Base-by-base conservation (phyloP, 495 filamentous ascomycete species). In the Trichocladium antarcticum region DNA sequence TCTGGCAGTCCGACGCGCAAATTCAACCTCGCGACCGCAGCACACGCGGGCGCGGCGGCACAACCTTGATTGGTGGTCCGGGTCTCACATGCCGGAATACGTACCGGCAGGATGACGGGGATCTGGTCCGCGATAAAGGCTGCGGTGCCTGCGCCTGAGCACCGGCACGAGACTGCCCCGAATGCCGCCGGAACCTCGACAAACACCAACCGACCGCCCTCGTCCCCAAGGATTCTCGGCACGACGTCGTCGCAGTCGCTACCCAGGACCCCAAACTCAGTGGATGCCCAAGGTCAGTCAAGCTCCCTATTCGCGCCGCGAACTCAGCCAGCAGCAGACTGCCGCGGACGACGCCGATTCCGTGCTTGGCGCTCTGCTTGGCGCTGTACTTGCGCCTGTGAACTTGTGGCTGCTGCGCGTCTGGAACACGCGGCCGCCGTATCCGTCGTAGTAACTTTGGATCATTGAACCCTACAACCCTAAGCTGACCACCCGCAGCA, bases 51-150 rank as follows among this genome's bases (percentile, higher is more conserved):
- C n/a, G 36, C 9, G 7, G 40, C 45, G 17, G 27, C 42, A 40
- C 41, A 51, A 21, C 3, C 3, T 7, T 49, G 15, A 36, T 42
- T 37, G 46, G 46, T 28, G 20, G 29, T 4, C 6, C 17, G 0
- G 7, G 12, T 7, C 39, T 24, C 39, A 48, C 29, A 43, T 53
- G 50, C n/a, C 44, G 9, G 31, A 6, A 32, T 10, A 17, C 38
- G 41, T 24, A 20, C 29, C 8, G 19, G 1, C 20, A 50, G 15
- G 21, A 58, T 58, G 56, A 44, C 56, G 34, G 53, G 54, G 20
- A 49, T 60, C 17, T 60, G 54, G 57, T 50, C 57, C 4, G 32
- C 54, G 15, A 50, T 60, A 54, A 60, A 60, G 49, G 49, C 50
- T 27, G 50, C 37, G 1, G 44, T 44, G 20, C 44, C 51, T 6